Percentiles rank a stretch among this genome's conserved stretches.
These are phyloP conservation scores for Echium plantagineum DNA, from an alignment of 257 asterid species.

Conservation along the genomic window DNA sequence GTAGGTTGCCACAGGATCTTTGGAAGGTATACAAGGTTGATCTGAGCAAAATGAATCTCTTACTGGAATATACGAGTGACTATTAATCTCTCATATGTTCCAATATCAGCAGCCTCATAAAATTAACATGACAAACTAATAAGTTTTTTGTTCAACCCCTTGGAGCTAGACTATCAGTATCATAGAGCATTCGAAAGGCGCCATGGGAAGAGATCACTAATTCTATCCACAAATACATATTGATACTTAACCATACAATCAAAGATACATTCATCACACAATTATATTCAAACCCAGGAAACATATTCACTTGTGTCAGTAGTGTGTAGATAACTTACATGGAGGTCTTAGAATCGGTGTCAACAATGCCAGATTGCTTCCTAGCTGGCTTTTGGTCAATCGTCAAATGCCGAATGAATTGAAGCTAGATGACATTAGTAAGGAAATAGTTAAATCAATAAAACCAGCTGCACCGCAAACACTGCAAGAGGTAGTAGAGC, in stretches of 20 bases:
- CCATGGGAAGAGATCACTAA: too few species aligned
- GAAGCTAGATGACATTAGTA: background rate
- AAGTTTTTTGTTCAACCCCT: too few species aligned
- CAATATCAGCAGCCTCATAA: too few species aligned
- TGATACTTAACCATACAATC: background rate
- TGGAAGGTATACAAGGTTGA: too few species aligned
- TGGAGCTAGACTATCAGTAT: too few species aligned
- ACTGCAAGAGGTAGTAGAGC: background rate
- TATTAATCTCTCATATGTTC: too few species aligned
- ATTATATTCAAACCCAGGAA: background rate
- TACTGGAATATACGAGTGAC: too few species aligned
- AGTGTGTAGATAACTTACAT: background rate
- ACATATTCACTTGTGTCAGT: background rate
- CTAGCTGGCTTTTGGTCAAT: background rate
- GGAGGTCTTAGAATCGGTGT: background rate
- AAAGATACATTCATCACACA: background rate
- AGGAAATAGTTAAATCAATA: slow-evolving; percentile 1
- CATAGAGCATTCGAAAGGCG: too few species aligned
- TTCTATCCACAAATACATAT: background rate
- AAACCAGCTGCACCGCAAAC: background rate
- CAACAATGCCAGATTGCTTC: background rate
- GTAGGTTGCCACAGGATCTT: too few species aligned
- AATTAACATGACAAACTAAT: too few species aligned
- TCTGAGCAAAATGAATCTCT: too few species aligned
- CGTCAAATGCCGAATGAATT: background rate